These are phyloP conservation scores for Psidium friedrichsthalianum DNA, from an alignment of 345 rosid species.

Conservation along the genomic window DNA sequence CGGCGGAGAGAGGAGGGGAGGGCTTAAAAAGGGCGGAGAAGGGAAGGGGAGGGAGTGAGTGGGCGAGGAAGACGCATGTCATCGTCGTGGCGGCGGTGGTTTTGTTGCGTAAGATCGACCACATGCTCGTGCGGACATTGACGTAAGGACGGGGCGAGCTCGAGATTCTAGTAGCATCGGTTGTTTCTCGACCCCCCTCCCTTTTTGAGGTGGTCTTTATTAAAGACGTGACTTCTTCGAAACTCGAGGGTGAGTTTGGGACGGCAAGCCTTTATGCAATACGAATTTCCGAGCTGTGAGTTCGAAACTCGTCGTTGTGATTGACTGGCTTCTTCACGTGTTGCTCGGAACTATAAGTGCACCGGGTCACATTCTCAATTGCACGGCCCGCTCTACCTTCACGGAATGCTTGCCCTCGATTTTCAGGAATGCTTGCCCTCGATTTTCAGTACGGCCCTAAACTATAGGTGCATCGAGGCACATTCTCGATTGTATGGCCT, in stretches of 20 bases:
- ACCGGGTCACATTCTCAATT: not conserved
- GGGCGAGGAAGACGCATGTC: conserved; percentile 36
- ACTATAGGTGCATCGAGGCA: too few relatives aligned
- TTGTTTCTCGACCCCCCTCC: not conserved
- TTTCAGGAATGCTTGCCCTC: too few relatives aligned
- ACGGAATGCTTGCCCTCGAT: not conserved
- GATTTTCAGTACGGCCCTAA: too few relatives aligned
- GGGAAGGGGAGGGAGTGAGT: conserved; percentile 9
- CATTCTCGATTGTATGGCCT: too few relatives aligned
- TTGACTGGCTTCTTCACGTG: not conserved
- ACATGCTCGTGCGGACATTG: conserved; percentile 9
- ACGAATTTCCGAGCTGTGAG: too few relatives aligned
- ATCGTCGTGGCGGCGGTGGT: conserved; percentile 17
- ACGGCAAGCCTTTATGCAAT: not conserved
- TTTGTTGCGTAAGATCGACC: conserved; percentile 10
- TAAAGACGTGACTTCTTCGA: not conserved
- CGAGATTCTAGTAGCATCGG: not conserved
- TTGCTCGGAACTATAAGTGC: rapidly evolving
- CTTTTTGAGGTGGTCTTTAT: not conserved
- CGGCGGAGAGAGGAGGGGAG: conserved; percentile 5
- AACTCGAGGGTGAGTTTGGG: not conserved
- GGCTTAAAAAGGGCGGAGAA: not conserved
- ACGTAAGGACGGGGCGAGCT: not conserved
- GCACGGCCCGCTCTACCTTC: not conserved
- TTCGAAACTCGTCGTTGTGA: not conserved